A percentile compares a stretch with the other conserved stretches of the same genome.
Conservation (phyloP, 192 early-diverging fungal genomes). For the Coemansia sp. region DNA sequence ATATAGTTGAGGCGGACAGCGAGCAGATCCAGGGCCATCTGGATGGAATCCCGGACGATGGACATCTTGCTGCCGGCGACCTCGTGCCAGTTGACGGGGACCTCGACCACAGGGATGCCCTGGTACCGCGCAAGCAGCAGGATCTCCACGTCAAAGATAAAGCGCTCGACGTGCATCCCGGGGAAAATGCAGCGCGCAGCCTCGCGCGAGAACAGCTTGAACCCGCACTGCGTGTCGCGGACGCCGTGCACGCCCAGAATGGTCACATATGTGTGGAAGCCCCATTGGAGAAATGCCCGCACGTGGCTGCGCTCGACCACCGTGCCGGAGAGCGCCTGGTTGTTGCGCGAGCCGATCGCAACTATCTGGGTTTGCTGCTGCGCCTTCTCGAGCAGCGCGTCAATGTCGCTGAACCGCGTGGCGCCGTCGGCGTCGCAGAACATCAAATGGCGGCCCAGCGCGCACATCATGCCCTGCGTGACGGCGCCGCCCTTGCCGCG, state of each 20-base stretch:
- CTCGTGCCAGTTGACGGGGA: constrained; percentile 95
- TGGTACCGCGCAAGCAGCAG: constrained; percentile 76
- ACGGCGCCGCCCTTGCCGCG: constrained; percentile 94
- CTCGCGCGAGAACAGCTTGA: constrained; percentile 87
- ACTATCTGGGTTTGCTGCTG: constrained; percentile 50
- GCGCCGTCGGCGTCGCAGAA: constrained; percentile 98
- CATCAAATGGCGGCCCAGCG: constrained; percentile 71
- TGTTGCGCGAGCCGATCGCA: constrained; percentile 88
- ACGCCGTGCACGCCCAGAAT: constrained; percentile 84
- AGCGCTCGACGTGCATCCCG: constrained; percentile 92
- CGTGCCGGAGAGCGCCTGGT: constrained; percentile 65
- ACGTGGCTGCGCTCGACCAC: constrained; percentile 80
- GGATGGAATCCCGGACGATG: constrained; percentile 80
- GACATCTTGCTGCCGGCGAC: constrained; percentile 93
- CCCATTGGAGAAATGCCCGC: constrained; percentile 91
- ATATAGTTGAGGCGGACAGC: constrained; percentile 84
- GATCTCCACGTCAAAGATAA: constrained; percentile 98
- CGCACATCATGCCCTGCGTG: constrained; percentile 82
- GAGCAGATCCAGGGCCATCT: constrained; percentile 87
- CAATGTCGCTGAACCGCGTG: constrained; percentile 86
- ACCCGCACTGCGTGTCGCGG: constrained; percentile 97
- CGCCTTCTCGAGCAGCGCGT: constrained; percentile 54
- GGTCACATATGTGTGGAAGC: constrained; percentile 89
- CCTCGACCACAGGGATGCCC: constrained; percentile 78
- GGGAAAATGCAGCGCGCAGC: constrained; percentile 77